Base-by-base conservation (phyloP, 2,329 filamentous ascomycete genomes). In the Cryphonectria nitschkei region DNA sequence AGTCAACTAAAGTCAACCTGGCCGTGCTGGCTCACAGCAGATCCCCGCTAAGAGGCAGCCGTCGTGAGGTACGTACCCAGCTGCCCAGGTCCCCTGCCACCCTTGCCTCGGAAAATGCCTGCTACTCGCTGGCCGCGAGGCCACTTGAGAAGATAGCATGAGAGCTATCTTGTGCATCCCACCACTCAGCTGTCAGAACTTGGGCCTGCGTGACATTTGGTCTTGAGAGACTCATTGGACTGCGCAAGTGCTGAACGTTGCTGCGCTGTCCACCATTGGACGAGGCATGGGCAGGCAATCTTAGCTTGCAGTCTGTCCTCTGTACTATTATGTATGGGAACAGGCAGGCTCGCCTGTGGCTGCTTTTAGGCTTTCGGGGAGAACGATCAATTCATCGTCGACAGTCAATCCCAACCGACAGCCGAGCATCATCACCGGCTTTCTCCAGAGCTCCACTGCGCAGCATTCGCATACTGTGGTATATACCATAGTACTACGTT, bases 141-240 rank as follows among this genome's bases (percentile, higher is more conserved):
- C 34, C 60, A 16, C 60, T 39, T 39, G 34, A 34, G n/a, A 26
- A 22, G 22, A 41, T 62, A 41, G 60, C 62, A 65, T 34, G 62
- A 26, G 26, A 50, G 62, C 39, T 43, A 52, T 65, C n/a, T 43
- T 26, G 26, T 65, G 62, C 34, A 39, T 41, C 60, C 60, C 26
- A 32, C 39, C 62, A 65, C 62, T 50, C 62, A 29, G 26, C 37
- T 29, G n/a, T 14, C 37, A 19, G 37, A 26, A 22, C 9, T 9
- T 52, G 5, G 26, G 26, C 14, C 13, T 58, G 54, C 13, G 29
- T 32, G 54, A 58, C 26, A 32, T 58, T 58, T 58, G 54, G 29
- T 19, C 29, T 16, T 9, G 7, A 58, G 16, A 19, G 13, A 58
- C 2, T 58, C 26, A 19, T 58, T 32, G 54, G 54, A 16, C 13